Evolutionary conservation across 257 asterid species (phyloP).

Genomic region (Marsdenia floribunda): DNA sequence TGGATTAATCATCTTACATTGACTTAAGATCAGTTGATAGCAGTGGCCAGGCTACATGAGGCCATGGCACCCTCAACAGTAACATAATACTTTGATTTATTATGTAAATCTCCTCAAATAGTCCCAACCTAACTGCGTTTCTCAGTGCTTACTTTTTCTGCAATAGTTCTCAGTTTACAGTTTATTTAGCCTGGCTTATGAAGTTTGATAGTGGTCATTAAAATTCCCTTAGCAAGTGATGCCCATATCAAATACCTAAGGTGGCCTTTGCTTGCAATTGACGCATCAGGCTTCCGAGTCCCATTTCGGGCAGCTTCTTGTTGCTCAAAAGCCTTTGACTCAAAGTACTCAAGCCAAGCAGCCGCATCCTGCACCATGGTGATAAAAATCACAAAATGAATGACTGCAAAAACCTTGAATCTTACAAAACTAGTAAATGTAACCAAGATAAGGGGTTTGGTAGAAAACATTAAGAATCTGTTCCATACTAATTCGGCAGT

Average conservation of each 20-base stretch:
- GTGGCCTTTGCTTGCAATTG: slow-evolving; percentile 96
- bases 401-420: slow-evolving; percentile 12
- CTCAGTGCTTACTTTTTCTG: background rate
- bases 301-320: slow-evolving; percentile 96
- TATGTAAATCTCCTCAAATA: background rate
- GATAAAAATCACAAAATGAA: slow-evolving; percentile 5
- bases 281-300: slow-evolving; percentile 82
- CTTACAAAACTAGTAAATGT: background rate
- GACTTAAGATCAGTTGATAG: background rate
- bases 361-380: slow-evolving; percentile 74
- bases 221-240: background rate
- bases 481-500: background rate
- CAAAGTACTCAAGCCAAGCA: slow-evolving; percentile 95
- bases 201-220: background rate
- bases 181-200: background rate
- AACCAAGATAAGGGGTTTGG: background rate
- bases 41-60: too few relatives aligned
- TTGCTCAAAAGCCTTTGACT: slow-evolving; percentile 91
- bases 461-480: background rate
- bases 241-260: slow-evolving; percentile 46
- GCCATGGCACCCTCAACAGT: too few relatives aligned
- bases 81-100: too few relatives aligned
- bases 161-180: background rate
- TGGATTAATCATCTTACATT: background rate
- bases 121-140: background rate